Conservation (phyloP, 1,139 yeast species). For the Zygoascus hellenicus region DNA sequence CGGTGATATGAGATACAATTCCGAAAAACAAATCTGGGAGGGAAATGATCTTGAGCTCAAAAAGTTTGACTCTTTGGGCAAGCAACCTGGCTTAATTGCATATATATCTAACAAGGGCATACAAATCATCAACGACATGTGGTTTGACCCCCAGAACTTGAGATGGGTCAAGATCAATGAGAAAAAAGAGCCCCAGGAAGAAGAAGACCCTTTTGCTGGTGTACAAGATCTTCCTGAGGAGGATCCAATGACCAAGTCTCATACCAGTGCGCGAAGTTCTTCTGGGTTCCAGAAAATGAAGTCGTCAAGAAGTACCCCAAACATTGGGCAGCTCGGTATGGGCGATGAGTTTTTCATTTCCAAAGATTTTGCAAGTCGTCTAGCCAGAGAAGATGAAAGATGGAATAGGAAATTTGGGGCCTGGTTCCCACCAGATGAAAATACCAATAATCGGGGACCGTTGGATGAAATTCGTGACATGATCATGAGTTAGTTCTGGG, state of each 20-base stretch:
- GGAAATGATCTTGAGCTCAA: constrained; percentile 59
- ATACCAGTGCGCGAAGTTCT: not conserved
- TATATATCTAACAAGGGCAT: constrained; percentile 32
- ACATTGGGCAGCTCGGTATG: constrained; percentile 22
- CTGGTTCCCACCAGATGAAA: constrained; percentile 48
- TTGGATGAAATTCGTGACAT: constrained; percentile 51
- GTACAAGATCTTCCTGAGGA: constrained; percentile 39
- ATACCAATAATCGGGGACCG: constrained; percentile 36
- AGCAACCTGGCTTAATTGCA: constrained; percentile 36
- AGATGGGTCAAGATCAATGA: constrained; percentile 46
- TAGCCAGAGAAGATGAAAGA: constrained; percentile 47
- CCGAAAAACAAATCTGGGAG: constrained; percentile 53
- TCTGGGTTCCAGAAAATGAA: constrained; percentile 5
- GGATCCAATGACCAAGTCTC: constrained; percentile 18
- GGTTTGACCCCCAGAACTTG: constrained; percentile 52
- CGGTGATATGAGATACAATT: constrained; percentile 51
- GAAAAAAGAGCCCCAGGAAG: constrained; percentile 18
- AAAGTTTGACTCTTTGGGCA: constrained; percentile 39
- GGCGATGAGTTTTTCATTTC: constrained; percentile 43
- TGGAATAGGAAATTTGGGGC: constrained; percentile 45
- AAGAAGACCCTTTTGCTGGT: constrained; percentile 49
- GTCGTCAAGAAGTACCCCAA: constrained; percentile 12
- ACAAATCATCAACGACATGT: constrained; percentile 49
- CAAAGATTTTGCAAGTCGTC: constrained; percentile 39
- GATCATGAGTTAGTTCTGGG: constrained; percentile 34